These are phyloP conservation scores for Allodekkera sacchari DNA, from an alignment of 805 yeast genomes.

Conservation along the genomic window DNA sequence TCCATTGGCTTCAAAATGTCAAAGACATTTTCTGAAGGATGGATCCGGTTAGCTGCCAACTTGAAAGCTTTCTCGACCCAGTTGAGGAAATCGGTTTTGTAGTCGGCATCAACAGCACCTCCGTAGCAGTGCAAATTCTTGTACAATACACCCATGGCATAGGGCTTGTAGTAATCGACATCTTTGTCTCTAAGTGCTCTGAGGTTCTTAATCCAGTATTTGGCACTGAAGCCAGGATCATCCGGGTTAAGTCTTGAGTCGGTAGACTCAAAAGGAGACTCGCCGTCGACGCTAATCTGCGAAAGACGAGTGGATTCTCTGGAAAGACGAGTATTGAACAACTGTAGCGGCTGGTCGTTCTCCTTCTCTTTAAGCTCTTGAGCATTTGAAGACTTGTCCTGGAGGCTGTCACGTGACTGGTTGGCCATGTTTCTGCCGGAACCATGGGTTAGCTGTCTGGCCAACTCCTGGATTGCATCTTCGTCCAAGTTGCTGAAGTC, in stretches of 20 bases:
- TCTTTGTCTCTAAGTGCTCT: conserved; percentile 40
- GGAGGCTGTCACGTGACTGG: background rate
- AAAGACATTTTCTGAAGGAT: conserved; percentile 18
- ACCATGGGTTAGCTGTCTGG: conserved; percentile 1
- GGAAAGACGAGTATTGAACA: no score
- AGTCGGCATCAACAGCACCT: conserved; percentile 51
- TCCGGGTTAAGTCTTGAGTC: conserved; percentile 40
- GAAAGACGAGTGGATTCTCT: conserved; percentile 3
- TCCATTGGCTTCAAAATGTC: conserved; percentile 58
- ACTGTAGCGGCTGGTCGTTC: background rate
- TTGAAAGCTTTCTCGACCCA: conserved; percentile 22
- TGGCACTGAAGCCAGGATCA: conserved; percentile 42
- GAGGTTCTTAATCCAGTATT: conserved; percentile 55
- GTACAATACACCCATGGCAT: conserved; percentile 48
- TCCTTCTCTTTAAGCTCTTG: background rate
- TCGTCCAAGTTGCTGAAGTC: conserved; percentile 1
- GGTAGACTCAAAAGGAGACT: conserved; percentile 1
- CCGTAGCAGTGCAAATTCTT: conserved; percentile 50
- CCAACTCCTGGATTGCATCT: conserved; percentile 2
- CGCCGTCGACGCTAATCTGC: conserved; percentile 3
- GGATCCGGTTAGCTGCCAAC: conserved; percentile 5
- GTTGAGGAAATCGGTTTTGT: conserved; percentile 46
- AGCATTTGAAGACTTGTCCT: background rate
- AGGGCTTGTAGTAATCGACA: conserved; percentile 55
- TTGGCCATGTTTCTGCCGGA: background rate